Conservation (phyloP, 1,284 basidiomycete species). For the Mycosarcoma maydis region DNA sequence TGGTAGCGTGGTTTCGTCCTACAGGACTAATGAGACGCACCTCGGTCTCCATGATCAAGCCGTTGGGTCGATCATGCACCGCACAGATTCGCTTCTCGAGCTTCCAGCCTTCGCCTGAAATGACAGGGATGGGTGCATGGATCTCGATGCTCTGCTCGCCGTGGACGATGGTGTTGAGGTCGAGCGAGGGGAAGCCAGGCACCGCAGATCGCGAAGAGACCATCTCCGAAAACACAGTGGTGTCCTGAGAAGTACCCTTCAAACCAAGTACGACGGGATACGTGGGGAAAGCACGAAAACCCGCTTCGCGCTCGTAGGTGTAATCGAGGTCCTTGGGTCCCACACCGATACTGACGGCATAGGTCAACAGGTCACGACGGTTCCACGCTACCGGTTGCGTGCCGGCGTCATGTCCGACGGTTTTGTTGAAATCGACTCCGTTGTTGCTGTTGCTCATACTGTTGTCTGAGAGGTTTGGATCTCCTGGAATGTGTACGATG, state of each 20-base stretch:
- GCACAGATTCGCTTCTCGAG: slow-evolving; percentile 50
- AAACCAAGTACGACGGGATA: slow-evolving; percentile 67
- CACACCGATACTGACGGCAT: slow-evolving; percentile 62
- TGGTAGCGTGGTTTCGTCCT: slow-evolving; percentile 50
- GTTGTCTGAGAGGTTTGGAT: slow-evolving; percentile 6
- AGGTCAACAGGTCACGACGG: slow-evolving; percentile 66
- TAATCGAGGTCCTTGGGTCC: slow-evolving; percentile 64
- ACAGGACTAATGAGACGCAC: slow-evolving; percentile 49
- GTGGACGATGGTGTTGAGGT: slow-evolving; percentile 67
- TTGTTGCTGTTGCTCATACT: slow-evolving; percentile 17
- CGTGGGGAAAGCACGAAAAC: slow-evolving; percentile 66
- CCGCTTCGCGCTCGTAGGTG: slow-evolving; percentile 62
- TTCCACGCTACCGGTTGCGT: slow-evolving; percentile 66
- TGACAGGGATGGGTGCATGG: slow-evolving; percentile 59
- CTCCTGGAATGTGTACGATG: slow-evolving; percentile 33
- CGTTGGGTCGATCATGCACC: slow-evolving; percentile 57
- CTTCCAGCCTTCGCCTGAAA: slow-evolving; percentile 57
- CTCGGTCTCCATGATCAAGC: slow-evolving; percentile 59
- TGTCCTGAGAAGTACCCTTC: slow-evolving; percentile 56
- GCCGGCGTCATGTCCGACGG: slow-evolving; percentile 60
- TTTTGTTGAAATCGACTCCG: slow-evolving; percentile 55
- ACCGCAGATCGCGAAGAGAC: slow-evolving; percentile 34
- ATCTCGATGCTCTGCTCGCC: slow-evolving; percentile 68
- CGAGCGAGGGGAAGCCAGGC: slow-evolving; percentile 59
- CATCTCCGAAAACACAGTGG: slow-evolving; percentile 64